phyloP scores from a whole-genome alignment of 148 eudicot species.

The Vaccinium macrocarpon region DNA sequence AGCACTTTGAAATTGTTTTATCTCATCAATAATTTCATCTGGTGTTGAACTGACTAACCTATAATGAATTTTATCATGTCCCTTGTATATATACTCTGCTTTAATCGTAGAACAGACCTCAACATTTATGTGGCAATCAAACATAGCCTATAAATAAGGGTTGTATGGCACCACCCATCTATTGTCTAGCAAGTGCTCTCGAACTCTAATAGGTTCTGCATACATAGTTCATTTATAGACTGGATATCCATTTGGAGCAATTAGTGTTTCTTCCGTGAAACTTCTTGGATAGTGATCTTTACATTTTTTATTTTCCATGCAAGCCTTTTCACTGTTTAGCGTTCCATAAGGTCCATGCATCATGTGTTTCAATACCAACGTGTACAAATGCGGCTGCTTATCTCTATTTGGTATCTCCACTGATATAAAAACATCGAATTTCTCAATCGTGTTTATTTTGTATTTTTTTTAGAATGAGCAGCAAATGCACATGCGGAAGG shows the following conservation, averaged over 20 bases:
- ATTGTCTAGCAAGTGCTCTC: not conserved
- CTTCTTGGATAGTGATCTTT: not conserved
- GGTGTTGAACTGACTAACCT: too few species aligned
- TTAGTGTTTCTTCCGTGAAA: too few species aligned
- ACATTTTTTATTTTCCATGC: too few species aligned
- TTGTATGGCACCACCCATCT: not conserved
- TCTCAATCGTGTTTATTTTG: not conserved
- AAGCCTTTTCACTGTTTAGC: too few species aligned
- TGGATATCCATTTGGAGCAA: not conserved
- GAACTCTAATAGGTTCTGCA: not conserved
- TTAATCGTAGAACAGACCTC: not conserved
- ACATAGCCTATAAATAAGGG: not conserved
- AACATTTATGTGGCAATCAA: not conserved
- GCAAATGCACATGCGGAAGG: not conserved
- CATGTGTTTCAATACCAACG: too few species aligned
- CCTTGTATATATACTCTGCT: not conserved
- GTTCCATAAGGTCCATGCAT: too few species aligned
- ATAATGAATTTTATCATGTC: not conserved
- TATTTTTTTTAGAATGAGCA: not conserved
- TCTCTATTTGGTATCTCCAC: not conserved
- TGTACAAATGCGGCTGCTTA: too few species aligned
- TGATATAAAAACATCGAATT: not conserved
- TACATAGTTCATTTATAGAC: not conserved
- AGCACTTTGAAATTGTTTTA: not conserved
- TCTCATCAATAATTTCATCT: not conserved